Evolutionary conservation across 345 rosid genomes (phyloP).

Genomic region (Lenwebbia sp.): DNA sequence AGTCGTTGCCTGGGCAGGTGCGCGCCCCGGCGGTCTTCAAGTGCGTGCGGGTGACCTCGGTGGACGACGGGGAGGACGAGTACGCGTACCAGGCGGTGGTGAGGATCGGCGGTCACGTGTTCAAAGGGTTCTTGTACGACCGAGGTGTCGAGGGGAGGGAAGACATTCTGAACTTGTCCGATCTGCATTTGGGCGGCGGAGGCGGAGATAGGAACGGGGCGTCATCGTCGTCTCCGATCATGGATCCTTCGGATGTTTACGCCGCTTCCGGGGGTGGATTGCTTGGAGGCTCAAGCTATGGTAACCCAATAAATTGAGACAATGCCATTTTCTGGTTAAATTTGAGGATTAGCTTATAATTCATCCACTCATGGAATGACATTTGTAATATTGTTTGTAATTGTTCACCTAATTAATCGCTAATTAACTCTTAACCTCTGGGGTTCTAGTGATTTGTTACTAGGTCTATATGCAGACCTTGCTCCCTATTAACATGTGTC

Average conservation of each 20-base stretch:
- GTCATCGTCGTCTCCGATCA: conserved; percentile 42
- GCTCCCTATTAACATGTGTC: background rate
- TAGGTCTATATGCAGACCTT: background rate
- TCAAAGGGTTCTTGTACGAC: conserved; percentile 84
- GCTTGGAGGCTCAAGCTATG: conserved; percentile 52
- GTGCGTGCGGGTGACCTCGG: conserved; percentile 87
- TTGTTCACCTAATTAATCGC: background rate
- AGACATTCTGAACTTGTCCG: conserved; percentile 69
- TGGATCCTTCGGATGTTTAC: conserved; percentile 56
- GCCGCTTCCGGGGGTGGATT: conserved; percentile 53
- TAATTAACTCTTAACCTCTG: background rate
- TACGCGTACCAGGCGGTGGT: conserved; percentile 88
- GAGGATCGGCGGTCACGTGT: conserved; percentile 83
- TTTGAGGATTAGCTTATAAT: background rate
- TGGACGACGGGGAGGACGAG: conserved; percentile 90
- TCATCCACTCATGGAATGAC: background rate
- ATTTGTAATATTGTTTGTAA: background rate
- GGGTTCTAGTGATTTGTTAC: background rate
- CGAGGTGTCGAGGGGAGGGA: conserved; percentile 72
- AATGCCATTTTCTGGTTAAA: background rate
- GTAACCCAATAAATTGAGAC: conserved; percentile 48
- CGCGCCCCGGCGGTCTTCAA: conserved; percentile 87
- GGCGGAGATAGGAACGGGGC: conserved; percentile 35
- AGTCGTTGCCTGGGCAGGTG: conserved; percentile 66
- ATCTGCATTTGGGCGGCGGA: conserved; percentile 65